Percentiles rank a stretch among this genome's conserved stretches.
These are phyloP conservation scores for Macrolepiota dolichaula DNA, from an alignment of 768 basidiomycete species.

Conservation along the genomic window DNA sequence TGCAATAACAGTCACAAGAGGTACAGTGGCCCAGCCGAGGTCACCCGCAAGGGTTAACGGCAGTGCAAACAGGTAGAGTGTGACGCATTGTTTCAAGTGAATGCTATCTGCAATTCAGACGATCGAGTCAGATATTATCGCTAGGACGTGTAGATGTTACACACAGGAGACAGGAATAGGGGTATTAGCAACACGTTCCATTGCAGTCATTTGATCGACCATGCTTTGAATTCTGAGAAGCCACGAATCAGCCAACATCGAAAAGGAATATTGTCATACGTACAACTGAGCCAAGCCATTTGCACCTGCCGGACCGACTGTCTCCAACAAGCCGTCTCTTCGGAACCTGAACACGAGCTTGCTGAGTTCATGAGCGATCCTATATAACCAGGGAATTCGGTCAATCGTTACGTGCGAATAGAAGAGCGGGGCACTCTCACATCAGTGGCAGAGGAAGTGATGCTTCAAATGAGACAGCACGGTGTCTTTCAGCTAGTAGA, in stretches of 20 bases:
- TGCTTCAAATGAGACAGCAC: conserved; percentile 57
- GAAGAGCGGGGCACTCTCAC: conserved; percentile 38
- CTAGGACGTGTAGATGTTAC: conserved; percentile 17
- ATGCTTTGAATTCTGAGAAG: conserved; percentile 64
- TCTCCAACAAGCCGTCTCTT: conserved; percentile 80
- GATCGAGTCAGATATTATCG: background rate
- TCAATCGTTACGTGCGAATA: background rate
- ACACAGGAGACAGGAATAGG: conserved; percentile 75
- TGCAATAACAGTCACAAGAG: conserved; percentile 81
- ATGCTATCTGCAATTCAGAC: conserved; percentile 57
- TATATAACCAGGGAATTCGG: conserved; percentile 21
- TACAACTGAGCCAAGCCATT: conserved; percentile 76
- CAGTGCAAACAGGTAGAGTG: conserved; percentile 85
- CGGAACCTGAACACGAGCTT: conserved; percentile 69
- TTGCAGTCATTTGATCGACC: conserved; percentile 79
- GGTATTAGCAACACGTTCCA: conserved; percentile 92
- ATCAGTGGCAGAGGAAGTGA: conserved; percentile 82
- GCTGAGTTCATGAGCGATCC: conserved; percentile 81
- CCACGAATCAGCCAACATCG: background rate
- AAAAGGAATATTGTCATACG: conserved; percentile 16
- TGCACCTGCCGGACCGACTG: conserved; percentile 83
- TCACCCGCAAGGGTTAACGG: conserved; percentile 84
- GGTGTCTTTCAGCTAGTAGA: conserved; percentile 52
- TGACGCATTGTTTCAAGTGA: conserved; percentile 94
- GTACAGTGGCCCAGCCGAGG: conserved; percentile 79